Base-by-base conservation (phyloP, 2,329 filamentous ascomycete genomes). In the Colletotrichum kahawae region DNA sequence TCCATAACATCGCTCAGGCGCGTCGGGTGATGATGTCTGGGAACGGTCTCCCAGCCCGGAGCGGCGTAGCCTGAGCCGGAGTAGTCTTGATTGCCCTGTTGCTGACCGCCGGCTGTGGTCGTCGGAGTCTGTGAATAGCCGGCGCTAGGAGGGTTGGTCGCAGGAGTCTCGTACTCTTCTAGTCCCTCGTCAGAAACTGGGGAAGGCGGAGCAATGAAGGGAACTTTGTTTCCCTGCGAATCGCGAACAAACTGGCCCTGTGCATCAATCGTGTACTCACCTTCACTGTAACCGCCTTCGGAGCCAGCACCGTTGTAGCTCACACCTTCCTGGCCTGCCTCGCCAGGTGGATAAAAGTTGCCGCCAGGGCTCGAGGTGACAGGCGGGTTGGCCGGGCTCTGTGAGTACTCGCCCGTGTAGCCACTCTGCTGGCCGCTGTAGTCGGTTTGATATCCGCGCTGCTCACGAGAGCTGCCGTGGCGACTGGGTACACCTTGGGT, bases 1-100 rank as follows among this genome's bases (percentile, higher is more conserved):
- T 95, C 94, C 34, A 97, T 89, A 33, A 98, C 95, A 84, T 98
- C 95, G 82, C 95, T 98, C 77, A 98, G 87, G 71, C 96, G 88
- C 10, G 95, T 98, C 0, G 95, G 95, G 84, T 98, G 95, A 78
- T 97, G 95, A 83, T 98, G 95, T 71, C 92, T 90, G 29, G 93
- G 93, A 77, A 95, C 87, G n/a, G 87, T 86, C 77, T 97, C 94
- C 95, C 95, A 97, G 18, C 91, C 93, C 4, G 92, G 89, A 2
- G 91, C 90, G 9, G 88, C 92, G 83, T 93, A 95, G 27, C 90
- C 92, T 59, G 91, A 86, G 59, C 93, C 93, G 7, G 89, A 88
- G 80, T 95, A 95, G 79, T 95, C 93, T 54, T 81, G 81, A 9
- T 10, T n/a, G 21, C n/a, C 5, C 21, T 73, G 77, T 34, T 71